Evolutionary conservation across 1,139 yeast genomes (phyloP), one percentile per base, ranked within the genome.

Genomic region (Saccharomyces hybrid): DNA sequence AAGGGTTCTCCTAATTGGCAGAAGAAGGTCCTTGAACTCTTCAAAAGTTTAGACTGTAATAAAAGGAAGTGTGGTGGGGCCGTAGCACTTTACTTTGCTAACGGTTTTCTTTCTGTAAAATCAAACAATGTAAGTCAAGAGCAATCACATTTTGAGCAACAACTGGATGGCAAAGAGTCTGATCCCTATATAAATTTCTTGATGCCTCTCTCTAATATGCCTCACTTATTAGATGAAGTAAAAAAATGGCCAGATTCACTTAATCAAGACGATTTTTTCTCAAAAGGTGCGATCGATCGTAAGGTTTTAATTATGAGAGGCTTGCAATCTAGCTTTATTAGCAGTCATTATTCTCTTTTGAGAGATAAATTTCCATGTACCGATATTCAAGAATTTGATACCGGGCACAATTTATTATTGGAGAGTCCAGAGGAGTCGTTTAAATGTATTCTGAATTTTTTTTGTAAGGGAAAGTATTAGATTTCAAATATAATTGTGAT

Each of bases 71-170:
- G 61, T 11, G 59, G 50, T 11, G 26, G 44, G 8, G 41, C 56
- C 26, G 54, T 58, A 9, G 63, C 67, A 1, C 53, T 61, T 27
- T 67, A 67, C 54, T 67, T 67, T 55, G 66, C 68, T 11, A 56
- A 59, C 34, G 71, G 71, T 3, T 67, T 67, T 53, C 52, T 55
- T 26, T 51, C 54, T 23, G 57, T 59, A 8, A 59, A 56, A 51
- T 55, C 50, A 8, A 67, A 67, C 52, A 44, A 56, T 38, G 49
- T 38, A 14, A 3, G 13, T 11, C 42, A 16, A 8, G 42, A 4
- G 11, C 42, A 14, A 38, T 8, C 25, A 16, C 42, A 38, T 14
- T 8, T 48, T 23, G 48, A 48, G 20, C 47, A 54, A 4, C 30
- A 32, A 5, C 50, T 50, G 16, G 47, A 49, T 4, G 32, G 44